A percentile compares a stretch with the other conserved stretches of the same genome.
These are phyloP conservation scores for Camelina laxa DNA, from an alignment of 345 rosid species.

Conservation along the genomic window DNA sequence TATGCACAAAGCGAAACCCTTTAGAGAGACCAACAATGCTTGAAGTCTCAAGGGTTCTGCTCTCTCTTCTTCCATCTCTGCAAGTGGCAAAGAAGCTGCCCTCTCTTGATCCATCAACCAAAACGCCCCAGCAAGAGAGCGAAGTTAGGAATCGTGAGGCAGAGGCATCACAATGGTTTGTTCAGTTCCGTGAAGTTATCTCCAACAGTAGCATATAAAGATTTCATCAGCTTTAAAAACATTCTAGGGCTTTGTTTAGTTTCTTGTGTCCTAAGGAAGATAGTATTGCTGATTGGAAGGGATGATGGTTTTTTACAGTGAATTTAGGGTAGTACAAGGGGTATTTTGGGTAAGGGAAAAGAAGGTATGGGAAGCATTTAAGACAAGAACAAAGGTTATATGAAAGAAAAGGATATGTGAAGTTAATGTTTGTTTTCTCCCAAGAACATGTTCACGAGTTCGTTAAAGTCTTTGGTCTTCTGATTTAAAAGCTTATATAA, in stretches of 20 bases:
- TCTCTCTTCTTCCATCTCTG: slow-evolving; percentile 65
- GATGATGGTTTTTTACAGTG: neutral
- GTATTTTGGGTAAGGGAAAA: slow-evolving; percentile 32
- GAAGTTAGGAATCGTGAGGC: slow-evolving; percentile 14
- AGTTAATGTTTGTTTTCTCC: slow-evolving; percentile 40
- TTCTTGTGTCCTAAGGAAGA: slow-evolving; percentile 23
- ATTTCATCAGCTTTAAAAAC: neutral
- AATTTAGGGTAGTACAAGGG: slow-evolving; percentile 31
- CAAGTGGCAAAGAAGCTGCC: slow-evolving; percentile 45
- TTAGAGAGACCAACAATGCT: slow-evolving; percentile 91
- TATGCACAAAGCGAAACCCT: slow-evolving; percentile 76
- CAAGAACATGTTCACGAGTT: slow-evolving; percentile 44
- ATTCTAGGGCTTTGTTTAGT: slow-evolving; percentile 25
- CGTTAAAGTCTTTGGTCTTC: slow-evolving; percentile 27
- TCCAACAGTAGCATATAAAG: slow-evolving; percentile 68
- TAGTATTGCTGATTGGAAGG: slow-evolving; percentile 14
- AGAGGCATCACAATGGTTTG: slow-evolving; percentile 70
- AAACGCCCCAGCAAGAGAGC: slow-evolving; percentile 39
- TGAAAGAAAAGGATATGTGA: slow-evolving; percentile 32
- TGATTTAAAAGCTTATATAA: slow-evolving; percentile 14
- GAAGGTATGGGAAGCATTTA: slow-evolving; percentile 21
- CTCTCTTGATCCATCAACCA: slow-evolving; percentile 52
- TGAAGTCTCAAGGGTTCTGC: slow-evolving; percentile 74
- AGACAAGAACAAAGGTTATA: slow-evolving; percentile 29
- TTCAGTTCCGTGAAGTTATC: slow-evolving; percentile 63